These are phyloP conservation scores for Xylariaceae sp. DNA, from an alignment of 2,329 filamentous ascomycete species.

Conservation along the genomic window DNA sequence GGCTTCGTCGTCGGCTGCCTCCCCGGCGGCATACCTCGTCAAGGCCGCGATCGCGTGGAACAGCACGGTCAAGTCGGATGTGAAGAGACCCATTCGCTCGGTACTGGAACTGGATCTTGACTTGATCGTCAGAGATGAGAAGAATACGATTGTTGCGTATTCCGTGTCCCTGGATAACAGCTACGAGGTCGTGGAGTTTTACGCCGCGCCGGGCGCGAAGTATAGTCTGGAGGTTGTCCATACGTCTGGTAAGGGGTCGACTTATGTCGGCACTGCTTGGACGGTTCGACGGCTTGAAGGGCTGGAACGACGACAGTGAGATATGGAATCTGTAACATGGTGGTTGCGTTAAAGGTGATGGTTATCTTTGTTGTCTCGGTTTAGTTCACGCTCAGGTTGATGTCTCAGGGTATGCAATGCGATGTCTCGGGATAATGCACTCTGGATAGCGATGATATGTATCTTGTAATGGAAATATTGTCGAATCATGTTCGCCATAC, in stretches of 20 bases:
- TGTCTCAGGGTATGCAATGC: background rate
- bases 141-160: background rate
- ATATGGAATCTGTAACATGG: background rate
- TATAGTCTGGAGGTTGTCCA: background rate
- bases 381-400: background rate
- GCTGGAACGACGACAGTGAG: background rate
- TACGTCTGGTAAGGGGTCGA: background rate
- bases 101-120: background rate
- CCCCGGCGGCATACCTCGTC: background rate
- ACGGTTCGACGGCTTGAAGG: background rate
- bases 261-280: background rate
- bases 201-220: background rate
- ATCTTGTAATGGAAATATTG: no score
- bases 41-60: background rate
- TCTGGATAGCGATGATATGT: background rate
- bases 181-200: background rate
- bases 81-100: background rate
- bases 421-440: background rate
- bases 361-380: background rate
- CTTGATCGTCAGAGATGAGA: background rate
- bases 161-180: background rate
- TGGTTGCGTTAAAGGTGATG: background rate
- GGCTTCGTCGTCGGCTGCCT: background rate
- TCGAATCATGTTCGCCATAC: no score
- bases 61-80: background rate